Base-by-base conservation (phyloP, 1,284 basidiomycete genomes). In the Hypsizygus ulmarius region DNA sequence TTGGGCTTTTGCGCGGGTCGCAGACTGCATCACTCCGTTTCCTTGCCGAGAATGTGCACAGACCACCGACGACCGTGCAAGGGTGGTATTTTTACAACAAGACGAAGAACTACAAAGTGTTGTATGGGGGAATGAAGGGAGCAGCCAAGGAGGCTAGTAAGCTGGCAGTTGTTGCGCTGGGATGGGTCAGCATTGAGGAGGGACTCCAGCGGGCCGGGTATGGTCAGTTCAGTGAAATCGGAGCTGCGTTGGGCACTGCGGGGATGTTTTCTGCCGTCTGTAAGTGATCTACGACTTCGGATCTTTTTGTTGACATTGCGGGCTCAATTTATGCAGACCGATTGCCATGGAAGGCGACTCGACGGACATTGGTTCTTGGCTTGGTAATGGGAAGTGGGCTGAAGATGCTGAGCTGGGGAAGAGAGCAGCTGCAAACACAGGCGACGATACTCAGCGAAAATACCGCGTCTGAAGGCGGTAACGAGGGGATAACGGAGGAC, bases 11-110 rank as follows among this genome's bases (percentile, higher is more conserved):
- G 52, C 80, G 87, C n/a, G 89, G 87, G 15, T 81, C 81, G 18
- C 77, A 85, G 66, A 64, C 56, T 16, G 77, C 79, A n/a, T 73
- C 74, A 15, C 61, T 83, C 57, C 72, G 72, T 32, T 82, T 80
- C 56, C 64, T 82, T 39, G 80, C 81, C 16, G 80, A 82, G 60
- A 82, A 82, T 58, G 80, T 83, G 30, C 91, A 93, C 66, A 75
- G 88, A 45, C 74, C 87, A 44, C 90, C 90, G 25, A 84, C 70
- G 59, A 93, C 90, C 25, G 76, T 91, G 48, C 78, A 84, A 55
- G 90, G 90, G 56, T 93, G 90, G 91, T 93, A 93, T 64, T 86
- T 90, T 59, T 93, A 93, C 78, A 87, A 90, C 65, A 93, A 93
- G 74, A 92, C 90, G 34, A 93, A 93, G 68, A 93, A 93, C 70